These are phyloP conservation scores for Euphorbia schlechtendalii DNA, from an alignment of 441 rosid species.

Conservation along the genomic window DNA sequence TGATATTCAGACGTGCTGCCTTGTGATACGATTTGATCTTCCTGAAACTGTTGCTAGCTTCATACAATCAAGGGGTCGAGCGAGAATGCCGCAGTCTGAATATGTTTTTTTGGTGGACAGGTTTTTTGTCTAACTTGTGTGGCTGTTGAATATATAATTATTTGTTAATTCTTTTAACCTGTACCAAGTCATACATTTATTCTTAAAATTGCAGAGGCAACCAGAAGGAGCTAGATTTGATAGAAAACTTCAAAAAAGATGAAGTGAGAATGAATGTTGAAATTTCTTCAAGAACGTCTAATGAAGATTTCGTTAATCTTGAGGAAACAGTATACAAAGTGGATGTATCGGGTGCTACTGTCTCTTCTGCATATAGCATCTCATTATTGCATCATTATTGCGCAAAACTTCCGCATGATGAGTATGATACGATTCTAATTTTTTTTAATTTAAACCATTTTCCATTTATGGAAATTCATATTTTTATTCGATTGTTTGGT, in stretches of 20 bases:
- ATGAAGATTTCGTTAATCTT: constrained; percentile 35
- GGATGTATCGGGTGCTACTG: constrained; percentile 68
- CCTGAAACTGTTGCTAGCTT: constrained; percentile 97
- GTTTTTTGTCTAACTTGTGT: constrained; percentile 30
- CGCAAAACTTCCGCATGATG: constrained; percentile 89
- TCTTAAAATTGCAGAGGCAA: constrained; percentile 54
- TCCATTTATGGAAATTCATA: neutral
- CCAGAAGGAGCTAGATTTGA: constrained; percentile 69
- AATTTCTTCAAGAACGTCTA: constrained; percentile 62
- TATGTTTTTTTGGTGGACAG: constrained; percentile 95
- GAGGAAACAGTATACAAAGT: constrained; percentile 71
- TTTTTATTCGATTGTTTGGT: constrained; percentile 12
- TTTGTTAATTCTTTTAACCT: constrained; percentile 13
- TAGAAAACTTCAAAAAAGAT: constrained; percentile 48
- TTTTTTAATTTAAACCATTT: constrained; percentile 16
- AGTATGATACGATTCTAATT: constrained; percentile 44
- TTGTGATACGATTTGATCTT: constrained; percentile 93
- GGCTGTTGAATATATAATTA: constrained; percentile 7
- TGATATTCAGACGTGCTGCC: constrained; percentile 97
- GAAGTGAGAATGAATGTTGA: constrained; percentile 74
- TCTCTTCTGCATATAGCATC: constrained; percentile 77
- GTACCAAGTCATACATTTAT: constrained; percentile 8
- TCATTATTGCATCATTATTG: constrained; percentile 79
- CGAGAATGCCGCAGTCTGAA: constrained; percentile 94
- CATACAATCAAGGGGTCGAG: constrained; percentile 99